phyloP scores from a whole-genome alignment of 208 protist species.

The Trypanosoma lewisi region DNA sequence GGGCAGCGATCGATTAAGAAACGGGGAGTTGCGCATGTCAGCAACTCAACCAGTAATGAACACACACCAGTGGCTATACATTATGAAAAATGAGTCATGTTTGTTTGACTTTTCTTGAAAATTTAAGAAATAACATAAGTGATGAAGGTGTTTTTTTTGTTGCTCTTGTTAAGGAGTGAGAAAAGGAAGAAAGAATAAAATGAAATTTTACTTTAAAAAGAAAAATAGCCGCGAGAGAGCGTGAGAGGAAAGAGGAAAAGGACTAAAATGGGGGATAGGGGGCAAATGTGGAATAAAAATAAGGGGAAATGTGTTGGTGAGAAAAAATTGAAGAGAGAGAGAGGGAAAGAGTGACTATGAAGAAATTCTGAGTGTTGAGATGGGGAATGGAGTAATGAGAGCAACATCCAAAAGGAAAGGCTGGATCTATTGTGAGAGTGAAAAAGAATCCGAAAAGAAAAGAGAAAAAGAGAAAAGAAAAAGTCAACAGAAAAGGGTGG shows the following conservation, averaged over 20 bases:
- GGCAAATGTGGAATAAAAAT: background rate
- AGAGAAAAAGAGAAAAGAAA: background rate
- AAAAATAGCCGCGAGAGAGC: too few species aligned
- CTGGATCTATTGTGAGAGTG: too few species aligned
- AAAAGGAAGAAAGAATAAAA: too few species aligned
- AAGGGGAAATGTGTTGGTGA: background rate
- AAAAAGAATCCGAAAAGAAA: background rate
- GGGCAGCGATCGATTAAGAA: conserved; percentile 6
- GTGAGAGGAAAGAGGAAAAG: background rate
- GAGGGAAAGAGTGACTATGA: background rate
- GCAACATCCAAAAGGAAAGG: too few species aligned
- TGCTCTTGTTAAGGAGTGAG: too few species aligned
- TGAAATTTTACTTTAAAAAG: too few species aligned
- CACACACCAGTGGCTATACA: background rate
- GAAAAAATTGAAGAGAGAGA: background rate
- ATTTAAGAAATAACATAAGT: background rate
- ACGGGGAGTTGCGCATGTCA: background rate
- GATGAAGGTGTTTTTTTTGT: too few species aligned
- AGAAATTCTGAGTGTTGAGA: background rate
- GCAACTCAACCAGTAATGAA: conserved; percentile 10
- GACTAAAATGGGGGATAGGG: background rate
- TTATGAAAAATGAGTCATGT: background rate
- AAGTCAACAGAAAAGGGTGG: background rate
- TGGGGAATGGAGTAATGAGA: too few species aligned
- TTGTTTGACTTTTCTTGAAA: background rate